phyloP scores from a whole-genome alignment of 1,284 basidiomycete genomes.

The Erythrobasidium hasegawianum region DNA sequence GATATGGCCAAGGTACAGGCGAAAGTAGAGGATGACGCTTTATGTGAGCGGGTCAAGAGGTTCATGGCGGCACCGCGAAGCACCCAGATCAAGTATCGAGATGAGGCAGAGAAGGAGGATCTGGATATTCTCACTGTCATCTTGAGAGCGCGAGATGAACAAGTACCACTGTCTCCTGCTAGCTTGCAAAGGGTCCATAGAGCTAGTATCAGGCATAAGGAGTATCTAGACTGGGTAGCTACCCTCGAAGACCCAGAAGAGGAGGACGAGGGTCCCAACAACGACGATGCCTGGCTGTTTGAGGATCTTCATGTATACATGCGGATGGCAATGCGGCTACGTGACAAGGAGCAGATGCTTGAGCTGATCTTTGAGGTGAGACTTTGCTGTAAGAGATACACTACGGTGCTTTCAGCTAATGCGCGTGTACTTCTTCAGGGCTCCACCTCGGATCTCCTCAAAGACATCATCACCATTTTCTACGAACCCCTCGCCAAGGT shows the following conservation, averaged over 20 bases:
- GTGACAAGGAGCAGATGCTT: constrained; percentile 89
- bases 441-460: constrained; percentile 87
- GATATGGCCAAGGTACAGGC: constrained; percentile 80
- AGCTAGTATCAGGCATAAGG: constrained; percentile 69
- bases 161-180: constrained; percentile 63
- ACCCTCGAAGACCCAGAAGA: constrained; percentile 76
- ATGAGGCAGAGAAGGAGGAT: constrained; percentile 73
- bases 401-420: background rate
- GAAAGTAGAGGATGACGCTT: constrained; percentile 79
- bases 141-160: constrained; percentile 73
- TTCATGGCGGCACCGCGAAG: constrained; percentile 84
- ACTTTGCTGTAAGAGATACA: constrained; percentile 12
- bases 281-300: constrained; percentile 91
- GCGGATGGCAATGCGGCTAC: constrained; percentile 69
- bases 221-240: constrained; percentile 64
- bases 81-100: constrained; percentile 75
- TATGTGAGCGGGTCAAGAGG: constrained; percentile 81
- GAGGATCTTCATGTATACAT: constrained; percentile 80
- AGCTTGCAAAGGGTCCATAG: constrained; percentile 67
- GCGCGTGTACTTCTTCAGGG: constrained; percentile 60
- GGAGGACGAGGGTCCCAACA: constrained; percentile 76
- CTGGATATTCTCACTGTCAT: constrained; percentile 77
- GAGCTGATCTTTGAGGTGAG: constrained; percentile 88
- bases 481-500: constrained; percentile 97
- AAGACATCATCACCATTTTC: constrained; percentile 99